Base-by-base conservation (phyloP, 768 basidiomycete genomes). In the Boletus insuetus region DNA sequence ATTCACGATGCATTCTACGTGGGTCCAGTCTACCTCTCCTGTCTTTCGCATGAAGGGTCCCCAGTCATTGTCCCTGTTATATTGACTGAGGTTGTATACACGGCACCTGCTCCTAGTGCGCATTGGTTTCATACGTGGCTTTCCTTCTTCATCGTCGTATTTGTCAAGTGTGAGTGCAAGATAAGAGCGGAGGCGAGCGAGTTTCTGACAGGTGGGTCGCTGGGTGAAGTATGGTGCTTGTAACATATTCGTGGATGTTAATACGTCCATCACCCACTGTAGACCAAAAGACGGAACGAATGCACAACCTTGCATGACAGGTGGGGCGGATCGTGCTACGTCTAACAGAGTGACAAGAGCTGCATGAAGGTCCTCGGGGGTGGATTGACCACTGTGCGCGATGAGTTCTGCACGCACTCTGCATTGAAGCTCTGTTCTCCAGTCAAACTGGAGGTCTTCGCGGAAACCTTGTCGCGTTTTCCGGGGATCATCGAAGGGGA, bases 401-500 rank as follows among this genome's bases (percentile, higher is more conserved):
- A 74, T 56, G 8, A 59, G 59, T 56, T 79, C 76, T 13, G 80
- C 80, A 48, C 61, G 69, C 52, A 82, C 69, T 49, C 81, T 72
- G 20, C 61, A 63, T 47, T 73, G 74, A 29, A 82, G 69, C 58
- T 76, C 69, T 17, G 57, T 58, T 59, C 59, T 67, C 77, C 74
- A 79, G 61, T 72, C 63, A 49, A 64, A 62, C 16, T 49, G 54
- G 29, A 53, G 43, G 13, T 63, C 59, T 43, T 49, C 22, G 51
- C 39, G 6, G 42, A 59, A 49, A 40, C 56, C 46, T 20, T 58
- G 56, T 47, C 54, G 34, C n/a, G 72, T 64, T 40, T 65, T 53
- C 16, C 81, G 74, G n/a, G 86, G 85, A 62, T 86, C 81, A 64
- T 91, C 89, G 67, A 88, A 89, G 7, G 79, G 77, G 45, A 70